These are phyloP conservation scores for Pharnaceum exiguum DNA, from an alignment of 148 eudicot species.

Conservation along the genomic window DNA sequence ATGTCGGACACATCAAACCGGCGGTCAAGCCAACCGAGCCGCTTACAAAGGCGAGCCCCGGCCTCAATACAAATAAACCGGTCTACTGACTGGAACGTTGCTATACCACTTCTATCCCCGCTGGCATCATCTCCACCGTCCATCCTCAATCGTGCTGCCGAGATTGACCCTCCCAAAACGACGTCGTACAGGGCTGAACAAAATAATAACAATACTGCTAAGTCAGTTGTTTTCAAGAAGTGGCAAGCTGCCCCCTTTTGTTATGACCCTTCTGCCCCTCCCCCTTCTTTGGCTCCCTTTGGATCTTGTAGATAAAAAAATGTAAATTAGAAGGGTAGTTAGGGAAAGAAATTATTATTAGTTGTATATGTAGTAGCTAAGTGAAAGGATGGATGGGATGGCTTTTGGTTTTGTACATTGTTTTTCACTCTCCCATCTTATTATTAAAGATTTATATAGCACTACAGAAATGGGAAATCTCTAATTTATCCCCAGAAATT, in stretches of 20 bases:
- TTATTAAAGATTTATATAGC: too few species aligned
- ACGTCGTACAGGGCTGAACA: conserved; percentile 11
- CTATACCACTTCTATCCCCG: conserved; percentile 66
- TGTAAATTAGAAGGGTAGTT: too few species aligned
- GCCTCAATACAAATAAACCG: conserved; percentile 54
- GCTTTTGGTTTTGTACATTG: too few species aligned
- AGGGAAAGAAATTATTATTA: too few species aligned
- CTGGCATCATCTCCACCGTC: conserved; percentile 45
- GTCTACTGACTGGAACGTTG: conserved; percentile 57
- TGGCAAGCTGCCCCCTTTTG: conserved; percentile 47
- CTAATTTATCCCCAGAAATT: too few species aligned
- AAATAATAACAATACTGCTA: too few species aligned
- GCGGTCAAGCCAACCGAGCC: conserved; percentile 36
- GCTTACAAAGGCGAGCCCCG: conserved; percentile 58
- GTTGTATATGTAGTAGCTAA: too few species aligned
- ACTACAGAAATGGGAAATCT: too few species aligned
- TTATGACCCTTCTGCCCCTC: conserved; percentile 23
- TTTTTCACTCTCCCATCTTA: too few species aligned
- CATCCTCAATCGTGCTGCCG: conserved; percentile 19
- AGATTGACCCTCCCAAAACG: conserved; percentile 9
- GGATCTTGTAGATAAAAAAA: conserved; percentile 14
- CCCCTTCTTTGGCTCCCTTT: too few species aligned
- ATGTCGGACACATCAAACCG: conserved; percentile 32
- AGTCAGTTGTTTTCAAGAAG: conserved; percentile 33
- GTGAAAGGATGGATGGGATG: too few species aligned